Evolutionary conservation across 1,284 basidiomycete genomes (phyloP), one percentile per base, ranked within the genome.

Genomic region (Ganoderma meredithae): DNA sequence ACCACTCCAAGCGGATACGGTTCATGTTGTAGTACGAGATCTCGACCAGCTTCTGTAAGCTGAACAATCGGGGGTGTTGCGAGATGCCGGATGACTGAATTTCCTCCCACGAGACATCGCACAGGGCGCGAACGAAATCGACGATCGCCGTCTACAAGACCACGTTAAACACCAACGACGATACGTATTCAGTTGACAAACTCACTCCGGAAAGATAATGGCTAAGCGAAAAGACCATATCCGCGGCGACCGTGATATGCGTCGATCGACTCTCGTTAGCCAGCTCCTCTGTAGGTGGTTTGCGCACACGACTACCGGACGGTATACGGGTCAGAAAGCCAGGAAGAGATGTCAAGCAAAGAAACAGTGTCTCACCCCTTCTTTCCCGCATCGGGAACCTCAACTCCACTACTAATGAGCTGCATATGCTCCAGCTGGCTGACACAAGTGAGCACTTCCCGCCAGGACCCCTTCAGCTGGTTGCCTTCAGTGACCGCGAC

Each of bases 11-110:
- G 80, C 98, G 95, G 78, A 99, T 99, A 68, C 98, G 93, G 70
- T 87, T 92, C 98, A 99, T 99, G 82, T 99, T 99, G 84, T 99
- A 99, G 82, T 99, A 99, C 27, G 96, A 98, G 72, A 99, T 99
- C 79, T 99, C 98, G 60, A 99, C 98, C 58, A 99, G 85, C 83
- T 99, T 99, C 80, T 99, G 98, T 71, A 99, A 83, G 80, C 97
- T 98, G 85, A 99, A 99, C 68, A 99, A 85, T 59, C 98, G 90
- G 2, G 98, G 98, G 76, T 95, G 93, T 72, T 96, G 92, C 8
- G 96, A 97, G 52, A 96, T 82, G 27, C 97, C 96, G 0, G 97
- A 98, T 0, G 96, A 97, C 79, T 98, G 96, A 63, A 99, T 99
- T 82, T 99, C 98, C 78, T 99, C 96, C 98, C 97, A 99, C 47